Percentiles rank a stretch among this genome's conserved stretches.
Evolutionary conservation across 1,139 yeast species (phyloP).

Genomic region (Kurtzmaniella quercitrusa): DNA sequence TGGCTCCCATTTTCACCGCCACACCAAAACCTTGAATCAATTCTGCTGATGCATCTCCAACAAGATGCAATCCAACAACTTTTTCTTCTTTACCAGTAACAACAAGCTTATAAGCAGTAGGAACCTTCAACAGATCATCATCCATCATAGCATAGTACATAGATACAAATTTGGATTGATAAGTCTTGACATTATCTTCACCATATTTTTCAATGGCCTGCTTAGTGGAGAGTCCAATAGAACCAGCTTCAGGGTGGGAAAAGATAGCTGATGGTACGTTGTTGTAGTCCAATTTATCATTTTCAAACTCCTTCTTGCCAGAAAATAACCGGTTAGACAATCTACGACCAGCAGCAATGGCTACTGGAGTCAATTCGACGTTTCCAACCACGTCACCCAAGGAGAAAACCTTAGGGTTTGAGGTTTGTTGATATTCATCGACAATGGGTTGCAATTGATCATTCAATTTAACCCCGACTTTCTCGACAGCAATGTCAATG

Average conservation of each 20-base stretch:
- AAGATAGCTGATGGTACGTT: conserved; percentile 91
- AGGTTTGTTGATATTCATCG: conserved; percentile 85
- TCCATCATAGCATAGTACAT: conserved; percentile 90
- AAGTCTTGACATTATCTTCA: conserved; percentile 71
- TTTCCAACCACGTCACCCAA: conserved; percentile 93
- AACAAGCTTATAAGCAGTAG: conserved; percentile 81
- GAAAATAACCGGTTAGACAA: conserved; percentile 82
- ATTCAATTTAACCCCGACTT: conserved; percentile 65
- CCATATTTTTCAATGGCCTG: conserved; percentile 80
- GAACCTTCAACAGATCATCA: conserved; percentile 66
- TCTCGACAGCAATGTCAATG: conserved; percentile 69
- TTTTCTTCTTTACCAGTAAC: conserved; percentile 80
- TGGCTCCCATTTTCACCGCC: conserved; percentile 96
- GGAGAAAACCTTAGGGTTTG: conserved; percentile 68
- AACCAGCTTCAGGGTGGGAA: conserved; percentile 96
- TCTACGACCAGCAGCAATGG: conserved; percentile 97
- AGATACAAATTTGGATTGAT: conserved; percentile 77
- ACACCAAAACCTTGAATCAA: conserved; percentile 98
- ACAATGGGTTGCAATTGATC: conserved; percentile 58
- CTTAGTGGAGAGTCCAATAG: conserved; percentile 79
- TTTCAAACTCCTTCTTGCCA: conserved; percentile 65
- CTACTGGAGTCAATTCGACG: conserved; percentile 94
- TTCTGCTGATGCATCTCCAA: conserved; percentile 88
- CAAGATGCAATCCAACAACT: conserved; percentile 90
- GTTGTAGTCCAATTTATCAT: conserved; percentile 72